Evolutionary conservation across 2,329 filamentous ascomycete genomes (phyloP).

Genomic region (Epichloe festucae): DNA sequence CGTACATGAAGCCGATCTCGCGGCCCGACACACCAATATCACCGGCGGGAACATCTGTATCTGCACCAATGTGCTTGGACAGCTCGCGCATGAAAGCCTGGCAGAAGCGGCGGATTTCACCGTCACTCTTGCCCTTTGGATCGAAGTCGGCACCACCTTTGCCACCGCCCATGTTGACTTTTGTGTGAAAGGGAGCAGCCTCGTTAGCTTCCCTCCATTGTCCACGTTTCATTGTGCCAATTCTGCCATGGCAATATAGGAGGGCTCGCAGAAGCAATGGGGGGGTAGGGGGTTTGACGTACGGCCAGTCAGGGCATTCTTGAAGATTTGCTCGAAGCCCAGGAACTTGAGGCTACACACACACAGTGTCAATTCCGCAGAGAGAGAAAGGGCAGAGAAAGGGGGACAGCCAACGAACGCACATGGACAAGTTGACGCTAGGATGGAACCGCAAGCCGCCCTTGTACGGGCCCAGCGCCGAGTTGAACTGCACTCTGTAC

Average conservation of each 20-base stretch:
- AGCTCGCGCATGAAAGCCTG: conserved; percentile 92
- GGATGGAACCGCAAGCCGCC: conserved; percentile 93
- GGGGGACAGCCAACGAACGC: conserved; percentile 13
- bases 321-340: conserved; percentile 99
- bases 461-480: conserved; percentile 93
- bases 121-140: conserved; percentile 96
- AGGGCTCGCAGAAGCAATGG: background rate
- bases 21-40: conserved; percentile 89
- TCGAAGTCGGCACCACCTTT: conserved; percentile 98
- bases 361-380: conserved; percentile 12
- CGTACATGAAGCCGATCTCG: conserved; percentile 92
- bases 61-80: conserved; percentile 87
- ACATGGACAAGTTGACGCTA: conserved; percentile 62
- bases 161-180: conserved; percentile 70
- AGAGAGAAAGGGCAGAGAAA: background rate
- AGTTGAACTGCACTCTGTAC: conserved; percentile 98
- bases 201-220: background rate
- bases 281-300: conserved; percentile 27
- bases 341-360: conserved; percentile 69
- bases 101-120: conserved; percentile 96
- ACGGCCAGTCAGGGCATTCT: conserved; percentile 95
- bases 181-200: conserved; percentile 10
- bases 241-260: background rate
- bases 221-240: background rate
- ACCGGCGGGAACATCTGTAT: conserved; percentile 92